Conservation (phyloP, 208 protist genomes). For the Leishmania tropica region DNA sequence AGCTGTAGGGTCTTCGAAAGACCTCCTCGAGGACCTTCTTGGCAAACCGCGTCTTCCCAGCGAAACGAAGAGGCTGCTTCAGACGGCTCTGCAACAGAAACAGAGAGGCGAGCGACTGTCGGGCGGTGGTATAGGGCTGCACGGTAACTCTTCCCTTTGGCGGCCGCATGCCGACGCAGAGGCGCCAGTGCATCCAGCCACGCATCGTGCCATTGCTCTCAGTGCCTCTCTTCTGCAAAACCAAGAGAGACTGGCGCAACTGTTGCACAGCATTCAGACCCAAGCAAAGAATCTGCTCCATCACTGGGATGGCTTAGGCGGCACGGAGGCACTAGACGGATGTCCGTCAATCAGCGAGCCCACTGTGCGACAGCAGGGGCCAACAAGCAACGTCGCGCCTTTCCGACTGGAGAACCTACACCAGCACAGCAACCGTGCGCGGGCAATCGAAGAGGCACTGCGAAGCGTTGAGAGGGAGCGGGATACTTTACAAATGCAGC, state of each 20-base stretch:
- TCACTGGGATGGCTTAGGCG: background rate
- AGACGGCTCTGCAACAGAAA: conserved; percentile 24
- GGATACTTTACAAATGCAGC: conserved; percentile 36
- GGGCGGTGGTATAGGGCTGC: background rate
- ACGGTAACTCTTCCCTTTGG: background rate
- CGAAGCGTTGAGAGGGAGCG: conserved; percentile 40
- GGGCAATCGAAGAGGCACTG: conserved; percentile 33
- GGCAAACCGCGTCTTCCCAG: conserved; percentile 32
- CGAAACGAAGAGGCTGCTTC: conserved; percentile 34
- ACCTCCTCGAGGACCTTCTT: conserved; percentile 30
- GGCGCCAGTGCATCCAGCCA: conserved; percentile 4
- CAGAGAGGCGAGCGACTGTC: background rate
- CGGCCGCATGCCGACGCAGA: background rate
- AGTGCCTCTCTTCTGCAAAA: conserved; percentile 30
- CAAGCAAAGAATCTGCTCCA: conserved; percentile 23
- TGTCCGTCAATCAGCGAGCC: background rate
- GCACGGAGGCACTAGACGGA: background rate
- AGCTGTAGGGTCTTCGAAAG: conserved; percentile 1
- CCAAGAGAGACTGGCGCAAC: conserved; percentile 24
- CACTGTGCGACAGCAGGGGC: background rate
- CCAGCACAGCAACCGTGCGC: conserved; percentile 17
- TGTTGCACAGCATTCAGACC: conserved; percentile 27
- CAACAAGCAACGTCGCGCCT: background rate
- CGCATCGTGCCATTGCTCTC: conserved; percentile 23
- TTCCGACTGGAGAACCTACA: conserved; percentile 29